phyloP scores from a whole-genome alignment of 768 basidiomycete genomes.

The Floccularia luteovirens region DNA sequence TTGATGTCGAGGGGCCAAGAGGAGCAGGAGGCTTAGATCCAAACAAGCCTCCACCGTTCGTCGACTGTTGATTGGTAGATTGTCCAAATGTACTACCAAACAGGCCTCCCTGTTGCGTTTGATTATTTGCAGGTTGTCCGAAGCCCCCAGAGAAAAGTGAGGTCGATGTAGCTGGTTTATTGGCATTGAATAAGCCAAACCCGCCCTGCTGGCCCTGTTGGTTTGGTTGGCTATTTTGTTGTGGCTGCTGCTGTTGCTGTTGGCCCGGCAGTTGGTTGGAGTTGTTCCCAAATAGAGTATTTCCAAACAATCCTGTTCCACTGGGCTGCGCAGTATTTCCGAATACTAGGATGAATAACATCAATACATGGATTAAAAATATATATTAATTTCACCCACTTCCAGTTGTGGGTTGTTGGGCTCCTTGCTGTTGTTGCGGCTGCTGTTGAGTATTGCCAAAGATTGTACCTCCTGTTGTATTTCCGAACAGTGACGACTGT shows the following conservation, averaged over 20 bases:
- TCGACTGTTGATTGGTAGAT: constrained; percentile 27
- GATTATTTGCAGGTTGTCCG: constrained; percentile 29
- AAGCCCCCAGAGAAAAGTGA: constrained; percentile 33
- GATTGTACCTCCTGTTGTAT: constrained; percentile 5
- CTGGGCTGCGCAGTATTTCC: constrained; percentile 7
- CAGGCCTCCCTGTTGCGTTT: constrained; percentile 18
- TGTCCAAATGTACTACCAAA: constrained; percentile 51
- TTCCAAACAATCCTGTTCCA: constrained; percentile 11
- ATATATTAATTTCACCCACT: neutral
- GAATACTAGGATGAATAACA: neutral
- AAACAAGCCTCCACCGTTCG: constrained; percentile 44
- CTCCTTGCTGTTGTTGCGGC: constrained; percentile 8
- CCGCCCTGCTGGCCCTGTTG: constrained; percentile 9
- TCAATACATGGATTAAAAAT: neutral
- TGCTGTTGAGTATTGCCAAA: constrained; percentile 14
- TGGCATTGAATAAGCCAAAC: constrained; percentile 29
- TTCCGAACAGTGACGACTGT: constrained; percentile 17
- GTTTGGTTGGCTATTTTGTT: constrained; percentile 27
- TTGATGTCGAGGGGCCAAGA: constrained; percentile 32
- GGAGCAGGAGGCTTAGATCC: constrained; percentile 45
- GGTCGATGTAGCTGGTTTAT: constrained; percentile 29
- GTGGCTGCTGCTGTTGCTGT: constrained; percentile 24
- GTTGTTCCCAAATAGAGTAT: constrained; percentile 23
- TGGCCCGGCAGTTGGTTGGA: constrained; percentile 15
- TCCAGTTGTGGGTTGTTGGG: constrained; percentile 8